Evolutionary conservation across 805 yeast genomes (phyloP).

Genomic region (Wickerhamomyces ciferrii): DNA sequence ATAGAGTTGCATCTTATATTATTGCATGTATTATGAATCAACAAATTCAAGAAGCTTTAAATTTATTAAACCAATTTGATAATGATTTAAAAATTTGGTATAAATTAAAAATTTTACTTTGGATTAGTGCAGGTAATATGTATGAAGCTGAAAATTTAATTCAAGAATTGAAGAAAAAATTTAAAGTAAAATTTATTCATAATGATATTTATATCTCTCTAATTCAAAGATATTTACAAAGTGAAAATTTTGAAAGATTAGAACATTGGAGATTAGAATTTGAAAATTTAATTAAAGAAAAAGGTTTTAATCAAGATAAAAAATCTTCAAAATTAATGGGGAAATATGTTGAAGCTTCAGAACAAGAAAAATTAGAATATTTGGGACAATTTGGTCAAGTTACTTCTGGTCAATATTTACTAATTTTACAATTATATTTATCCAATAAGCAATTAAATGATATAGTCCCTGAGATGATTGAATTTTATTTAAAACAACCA

Average conservation of each 20-base stretch:
- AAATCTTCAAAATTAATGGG: not conserved
- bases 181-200: not conserved
- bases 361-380: not conserved
- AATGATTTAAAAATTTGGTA: not conserved
- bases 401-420: not conserved
- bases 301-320: not conserved
- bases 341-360: not conserved
- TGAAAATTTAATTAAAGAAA: not conserved
- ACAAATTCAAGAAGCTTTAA: not conserved
- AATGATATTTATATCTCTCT: not conserved
- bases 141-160: not conserved
- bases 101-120: not conserved
- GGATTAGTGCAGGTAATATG: not conserved
- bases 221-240: not conserved
- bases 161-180: not conserved
- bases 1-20: not conserved
- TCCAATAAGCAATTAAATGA: not conserved
- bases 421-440: not conserved
- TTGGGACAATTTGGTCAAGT: not conserved
- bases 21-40: not conserved
- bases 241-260: not conserved
- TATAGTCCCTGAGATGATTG: slow-evolving; percentile 15
- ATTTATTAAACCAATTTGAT: not conserved
- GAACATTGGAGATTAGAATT: not conserved
- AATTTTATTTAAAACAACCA: slow-evolving; percentile 18